Base-by-base conservation (phyloP, 495 filamentous ascomycete genomes). In the Penicillium macrosclerotiorum region DNA sequence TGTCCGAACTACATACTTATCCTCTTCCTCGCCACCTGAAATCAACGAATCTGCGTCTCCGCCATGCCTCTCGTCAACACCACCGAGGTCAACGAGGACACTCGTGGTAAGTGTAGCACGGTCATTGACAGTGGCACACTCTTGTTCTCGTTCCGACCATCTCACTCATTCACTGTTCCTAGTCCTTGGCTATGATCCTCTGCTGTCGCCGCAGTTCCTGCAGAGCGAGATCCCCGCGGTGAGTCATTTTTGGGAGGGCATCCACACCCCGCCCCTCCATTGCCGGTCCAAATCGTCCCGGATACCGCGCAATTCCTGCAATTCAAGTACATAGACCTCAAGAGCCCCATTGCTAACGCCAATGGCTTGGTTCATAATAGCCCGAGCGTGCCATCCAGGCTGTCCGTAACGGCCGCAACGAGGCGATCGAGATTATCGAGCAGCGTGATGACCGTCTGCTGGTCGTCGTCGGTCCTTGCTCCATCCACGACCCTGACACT, bases 111-210 rank as follows among this genome's bases (percentile, higher is more conserved):
- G 67, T 57, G 33, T 34, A 2, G 19, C 6, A 3, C 14, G n/a
- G n/a, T n/a, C n/a, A n/a, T n/a, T n/a, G n/a, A n/a, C n/a, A n/a
- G n/a, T n/a, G n/a, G n/a, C n/a, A n/a, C n/a, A n/a, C n/a, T n/a
- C n/a, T n/a, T n/a, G n/a, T n/a, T n/a, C n/a, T n/a, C n/a, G n/a
- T n/a, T n/a, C n/a, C n/a, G 0, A 23, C 4, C n/a, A 29, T 16
- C 19, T 22, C 32, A 16, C 16, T 38, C n/a, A 47, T 39, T 6
- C 3, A 9, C 1, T 34, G 26, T 25, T 18, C 11, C 30, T 30
- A 98, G 94, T 98, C 68, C 68, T 93, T 57, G 92, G 93, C 50
- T 91, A 98, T 73, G 90, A 97, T 64, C 89, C 93, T 59, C 77
- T 98, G 50, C 92, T 96, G 57, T 84, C 90, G 23, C 93, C 93